Base-by-base conservation (phyloP, 73 alveolate species). In the Paramecium pentaurelia region DNA sequence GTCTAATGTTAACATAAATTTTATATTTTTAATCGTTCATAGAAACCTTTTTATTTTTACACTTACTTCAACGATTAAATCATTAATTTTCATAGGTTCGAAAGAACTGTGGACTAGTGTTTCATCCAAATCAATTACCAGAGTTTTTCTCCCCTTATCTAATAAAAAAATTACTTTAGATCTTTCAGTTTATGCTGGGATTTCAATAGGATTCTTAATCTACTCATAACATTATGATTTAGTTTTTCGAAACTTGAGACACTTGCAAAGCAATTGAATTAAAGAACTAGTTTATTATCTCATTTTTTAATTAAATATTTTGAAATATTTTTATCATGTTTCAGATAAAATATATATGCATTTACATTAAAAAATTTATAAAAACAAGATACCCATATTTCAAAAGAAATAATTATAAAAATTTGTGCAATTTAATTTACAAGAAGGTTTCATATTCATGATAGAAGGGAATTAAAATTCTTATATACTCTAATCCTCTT, bases 61-160 rank as follows among this genome's bases (percentile, higher is more conserved):
- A 64, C 68, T 92, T 73, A 93, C 96, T 28, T 71, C 85, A 32
- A 93, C 80, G 2, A 58, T 71, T 20, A 93, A 51, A 84, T 93
- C 96, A n/a, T 59, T 68, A 49, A 73, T 30, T 28, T 32, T 36
- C 54, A 71, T 45, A 9, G 85, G 88, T 36, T 90, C 92, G 34
- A 93, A 93, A 6, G 93, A 88, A 37, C 94, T 87, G 60, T 94
- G 97, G 11, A 94, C 97, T 59, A 94, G 60, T 11, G 97, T 94
- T 68, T 94, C 97, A 85, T 94, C 97, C 49, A 94, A 70, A 71
- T 94, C 97, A 8, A 94, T 60, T 5, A 94, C 86, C 0, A 94
- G 77, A 27, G 96, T 86, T 77, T 94, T 94, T 54, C 92, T 88
- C 51, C 96, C 96, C 93, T 92, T 45, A 71, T 87, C 60, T 11